Evolutionary conservation across 2,329 filamentous ascomycete genomes (phyloP), one percentile per base, ranked within the genome.

Genomic region (Chrysosporium keratinophilum): DNA sequence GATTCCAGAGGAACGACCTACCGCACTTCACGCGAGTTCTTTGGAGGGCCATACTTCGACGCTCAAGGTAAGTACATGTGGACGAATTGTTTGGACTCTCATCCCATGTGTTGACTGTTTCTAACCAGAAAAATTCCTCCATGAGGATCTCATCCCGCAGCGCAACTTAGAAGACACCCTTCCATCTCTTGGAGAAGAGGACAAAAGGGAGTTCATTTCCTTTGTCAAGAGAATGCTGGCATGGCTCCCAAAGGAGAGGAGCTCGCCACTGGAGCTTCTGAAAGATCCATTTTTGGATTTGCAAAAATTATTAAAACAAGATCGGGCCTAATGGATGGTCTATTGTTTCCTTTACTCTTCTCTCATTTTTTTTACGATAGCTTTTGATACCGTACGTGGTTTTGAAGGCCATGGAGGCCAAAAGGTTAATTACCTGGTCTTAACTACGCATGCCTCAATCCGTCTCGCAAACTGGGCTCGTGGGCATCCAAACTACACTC

Each of bases 21-120:
- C 10, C 20, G 63, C 50, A 70, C 60, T 1, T 61, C 64, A 50
- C 60, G 65, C 46, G 62, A 68, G 55, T 71, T 64, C 54, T 69
- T 66, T 43, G 54, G 60, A 57, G 66, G 68, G 54, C 67, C 64
- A 50, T 69, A 71, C 51, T 70, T 71, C 62, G 61, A 67, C 39
- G 50, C 59, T 37, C 55, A 66, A 54, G 61, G 64, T 67, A 66
- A 12, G 41, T 3, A 17, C 3, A 3, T 40, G 5, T 11, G 14
- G 31, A 37, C 10, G 23, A 28, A 28, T 7, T n/a, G 7, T 28
- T 28, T 28, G 23, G 7, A 28, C 3, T 3, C 3, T 7, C 7
- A 28, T 4, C 7, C 3, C 23, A 28, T 28, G 23, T 28, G 23
- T 7, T 28, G 7, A 28, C 3, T 28, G 11, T 7, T 17, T 39